phyloP scores from a whole-genome alignment of 2,329 filamentous ascomycete species.

The Talaromyces sp. region DNA sequence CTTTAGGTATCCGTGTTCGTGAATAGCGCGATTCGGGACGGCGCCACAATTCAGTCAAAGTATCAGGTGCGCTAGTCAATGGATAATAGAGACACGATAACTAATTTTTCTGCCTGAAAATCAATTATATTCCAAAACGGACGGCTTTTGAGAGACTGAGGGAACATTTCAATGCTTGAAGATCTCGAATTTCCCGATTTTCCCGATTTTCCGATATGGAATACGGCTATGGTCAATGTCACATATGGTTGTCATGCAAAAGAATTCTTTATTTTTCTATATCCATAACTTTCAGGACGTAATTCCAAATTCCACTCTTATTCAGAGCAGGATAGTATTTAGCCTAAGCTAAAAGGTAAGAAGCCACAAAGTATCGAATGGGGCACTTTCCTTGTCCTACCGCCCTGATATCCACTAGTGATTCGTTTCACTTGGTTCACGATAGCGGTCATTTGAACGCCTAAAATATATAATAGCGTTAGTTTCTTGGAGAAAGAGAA shows the following conservation, averaged over 20 bases:
- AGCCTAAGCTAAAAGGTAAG: background rate
- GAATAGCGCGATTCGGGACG: background rate
- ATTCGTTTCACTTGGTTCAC: conserved; percentile 22
- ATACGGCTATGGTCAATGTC: background rate
- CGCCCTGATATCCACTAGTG: conserved; percentile 12
- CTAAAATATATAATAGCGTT: background rate
- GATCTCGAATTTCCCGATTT: background rate
- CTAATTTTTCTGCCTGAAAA: background rate
- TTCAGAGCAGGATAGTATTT: background rate
- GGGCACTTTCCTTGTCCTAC: background rate
- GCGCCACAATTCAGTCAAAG: background rate
- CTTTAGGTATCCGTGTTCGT: background rate
- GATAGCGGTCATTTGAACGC: conserved; percentile 22
- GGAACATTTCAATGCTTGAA: background rate
- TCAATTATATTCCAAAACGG: background rate
- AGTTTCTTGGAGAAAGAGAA: background rate
- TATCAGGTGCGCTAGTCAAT: background rate
- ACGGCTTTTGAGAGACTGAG: background rate
- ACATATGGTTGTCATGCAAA: background rate
- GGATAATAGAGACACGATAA: background rate
- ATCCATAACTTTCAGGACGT: background rate
- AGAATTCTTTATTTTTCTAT: background rate
- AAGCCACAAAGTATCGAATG: background rate
- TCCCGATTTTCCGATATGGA: background rate
- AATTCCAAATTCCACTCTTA: background rate